Evolutionary conservation across 106 monocot genomes (phyloP), one percentile per base, ranked within the genome.

Genomic region (Alisma plantagoaquatica): DNA sequence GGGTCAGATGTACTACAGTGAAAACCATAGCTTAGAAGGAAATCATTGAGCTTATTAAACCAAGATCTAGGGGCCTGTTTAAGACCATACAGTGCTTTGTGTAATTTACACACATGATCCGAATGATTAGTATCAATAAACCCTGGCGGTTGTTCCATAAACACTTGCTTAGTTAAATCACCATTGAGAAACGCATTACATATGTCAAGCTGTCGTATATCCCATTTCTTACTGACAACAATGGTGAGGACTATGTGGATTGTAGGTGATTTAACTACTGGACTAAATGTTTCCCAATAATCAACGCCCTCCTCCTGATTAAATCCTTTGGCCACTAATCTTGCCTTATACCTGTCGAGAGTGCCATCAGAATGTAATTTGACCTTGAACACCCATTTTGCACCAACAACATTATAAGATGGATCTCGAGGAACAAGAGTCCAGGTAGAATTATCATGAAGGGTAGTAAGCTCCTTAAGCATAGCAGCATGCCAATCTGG

Each of bases 101-200:
- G 10, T 0, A 54, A 20, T 0, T 14, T 26, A 10, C 53, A 54
- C 16, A 65, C 43, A 30, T 65, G 54, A 2, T 27, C 24, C 1
- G 53, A 17, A 45, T 19, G 31, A 0, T 0, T 0, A 0, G 27
- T 27, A 54, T 65, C 27, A 1, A 2, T 31, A 28, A 43, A 54
- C 0, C 64, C 53, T 6, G 3, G 32, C 8, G 51, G 51, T 27
- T 63, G 51, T 1, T 35, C 7, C 51, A 63, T 52, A 27, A 52
- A 52, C 2, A 63, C 46, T 10, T n/a, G 17, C 16, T 63, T 23
- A 25, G 18, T 3, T 2, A 33, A 8, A 8, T 27, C 2, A 1
- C 51, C 41, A 52, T 38, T 1, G 0, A 63, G 35, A 27, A 63
- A 63, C 23, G 23, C 51, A 41, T 61, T 59, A n/a, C n/a, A n/a